phyloP scores from a whole-genome alignment of 768 basidiomycete species.

The Kwoniella shandongensis region DNA sequence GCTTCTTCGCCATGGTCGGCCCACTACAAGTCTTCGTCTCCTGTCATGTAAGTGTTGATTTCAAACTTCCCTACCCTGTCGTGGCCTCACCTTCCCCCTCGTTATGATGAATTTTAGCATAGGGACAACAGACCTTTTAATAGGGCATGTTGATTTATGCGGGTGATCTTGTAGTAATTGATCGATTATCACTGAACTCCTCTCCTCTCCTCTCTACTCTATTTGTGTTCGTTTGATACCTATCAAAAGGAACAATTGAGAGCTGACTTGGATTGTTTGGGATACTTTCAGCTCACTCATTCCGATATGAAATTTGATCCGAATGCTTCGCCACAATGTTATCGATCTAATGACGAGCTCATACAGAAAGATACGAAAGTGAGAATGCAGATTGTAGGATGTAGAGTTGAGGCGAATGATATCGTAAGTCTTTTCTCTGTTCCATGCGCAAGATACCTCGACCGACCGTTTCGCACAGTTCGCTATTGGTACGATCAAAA shows the following conservation, averaged over 20 bases:
- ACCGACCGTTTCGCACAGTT: slow-evolving; percentile 61
- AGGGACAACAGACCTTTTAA: slow-evolving; percentile 54
- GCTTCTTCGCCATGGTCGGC: slow-evolving; percentile 95
- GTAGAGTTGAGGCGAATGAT: slow-evolving; percentile 94
- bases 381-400: slow-evolving; percentile 96
- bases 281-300: slow-evolving; percentile 70
- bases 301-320: slow-evolving; percentile 94
- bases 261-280: slow-evolving; percentile 2
- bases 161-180: slow-evolving; percentile 55
- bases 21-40: slow-evolving; percentile 93
- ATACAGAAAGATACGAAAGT: slow-evolving; percentile 92
- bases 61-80: background rate
- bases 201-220: background rate
- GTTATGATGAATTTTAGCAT: slow-evolving; percentile 54
- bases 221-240: slow-evolving; percentile 1
- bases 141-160: slow-evolving; percentile 54
- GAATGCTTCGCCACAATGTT: slow-evolving; percentile 94
- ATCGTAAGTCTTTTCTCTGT: slow-evolving; percentile 68
- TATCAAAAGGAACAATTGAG: background rate
- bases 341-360: slow-evolving; percentile 71
- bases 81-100: slow-evolving; percentile 6
- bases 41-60: slow-evolving; percentile 68
- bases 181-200: slow-evolving; percentile 48
- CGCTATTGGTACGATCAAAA: slow-evolving; percentile 96
- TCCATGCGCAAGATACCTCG: background rate